Evolutionary conservation across 305 asterid genomes (phyloP).

Genomic region (Caryopteris hybrid): DNA sequence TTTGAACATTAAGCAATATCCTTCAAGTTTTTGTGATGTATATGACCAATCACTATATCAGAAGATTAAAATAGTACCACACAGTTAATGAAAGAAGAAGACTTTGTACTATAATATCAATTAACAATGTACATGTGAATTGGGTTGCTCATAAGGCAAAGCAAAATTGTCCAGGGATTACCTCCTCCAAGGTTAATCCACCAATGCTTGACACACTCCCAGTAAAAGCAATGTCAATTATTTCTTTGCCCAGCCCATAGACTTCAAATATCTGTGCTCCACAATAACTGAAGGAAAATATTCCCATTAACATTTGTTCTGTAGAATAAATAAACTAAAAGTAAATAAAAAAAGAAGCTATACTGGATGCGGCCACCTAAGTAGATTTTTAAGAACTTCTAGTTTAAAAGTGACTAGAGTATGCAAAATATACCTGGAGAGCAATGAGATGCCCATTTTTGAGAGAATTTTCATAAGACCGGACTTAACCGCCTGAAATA

Average conservation of each 20-base stretch:
- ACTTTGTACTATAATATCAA: background rate
- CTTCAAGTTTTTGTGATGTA: too few species aligned
- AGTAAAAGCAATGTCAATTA: constrained; percentile 76
- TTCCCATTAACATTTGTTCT: constrained; percentile 23
- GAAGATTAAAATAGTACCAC: background rate
- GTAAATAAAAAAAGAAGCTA: constrained; percentile 15
- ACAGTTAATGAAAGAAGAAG: background rate
- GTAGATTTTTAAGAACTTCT: background rate
- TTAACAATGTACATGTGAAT: background rate
- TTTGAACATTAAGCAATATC: too few species aligned
- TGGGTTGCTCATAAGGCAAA: background rate
- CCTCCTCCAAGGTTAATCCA: constrained; percentile 98
- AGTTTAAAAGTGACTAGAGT: constrained; percentile 4
- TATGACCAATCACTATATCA: background rate
- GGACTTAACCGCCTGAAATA: constrained; percentile 74
- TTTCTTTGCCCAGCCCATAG: constrained; percentile 88
- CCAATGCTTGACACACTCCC: constrained; percentile 94
- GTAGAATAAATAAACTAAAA: constrained; percentile 2
- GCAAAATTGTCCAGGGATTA: constrained; percentile 24
- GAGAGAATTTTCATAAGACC: constrained; percentile 96
- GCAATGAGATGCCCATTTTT: constrained; percentile 99
- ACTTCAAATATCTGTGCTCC: constrained; percentile 99
- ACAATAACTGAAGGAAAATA: constrained; percentile 64
- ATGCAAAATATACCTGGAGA: constrained; percentile 63
- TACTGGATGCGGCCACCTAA: too few species aligned